Conservation (phyloP, 164 flowering plant species). For the Berberis vulgaris region DNA sequence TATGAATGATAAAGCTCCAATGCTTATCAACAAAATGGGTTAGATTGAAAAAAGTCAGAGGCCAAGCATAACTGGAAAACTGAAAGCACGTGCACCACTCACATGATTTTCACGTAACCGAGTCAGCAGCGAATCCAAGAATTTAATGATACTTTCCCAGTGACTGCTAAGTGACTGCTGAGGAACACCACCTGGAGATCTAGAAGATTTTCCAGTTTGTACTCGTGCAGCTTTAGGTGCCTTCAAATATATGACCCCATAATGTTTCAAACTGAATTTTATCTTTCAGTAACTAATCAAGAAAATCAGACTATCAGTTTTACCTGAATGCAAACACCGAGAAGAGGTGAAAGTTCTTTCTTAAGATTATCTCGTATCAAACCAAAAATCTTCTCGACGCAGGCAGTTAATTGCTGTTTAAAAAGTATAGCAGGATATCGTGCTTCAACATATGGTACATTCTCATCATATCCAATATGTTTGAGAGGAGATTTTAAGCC, state of each 20-base stretch:
- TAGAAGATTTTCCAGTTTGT: slow-evolving; percentile 60
- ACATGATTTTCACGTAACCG: slow-evolving; percentile 71
- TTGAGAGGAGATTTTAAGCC: slow-evolving; percentile 63
- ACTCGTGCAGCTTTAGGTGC: slow-evolving; percentile 69
- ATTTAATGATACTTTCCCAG: slow-evolving; percentile 86
- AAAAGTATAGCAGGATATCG: slow-evolving; percentile 86
- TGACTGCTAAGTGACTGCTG: slow-evolving; percentile 60
- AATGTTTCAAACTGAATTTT: background rate
- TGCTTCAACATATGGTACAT: slow-evolving; percentile 58
- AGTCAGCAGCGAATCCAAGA: slow-evolving; percentile 83
- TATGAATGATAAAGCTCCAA: too few species aligned
- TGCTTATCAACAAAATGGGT: background rate
- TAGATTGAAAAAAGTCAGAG: background rate
- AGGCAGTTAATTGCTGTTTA: slow-evolving; percentile 87
- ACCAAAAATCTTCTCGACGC: slow-evolving; percentile 89
- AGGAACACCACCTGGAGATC: slow-evolving; percentile 58
- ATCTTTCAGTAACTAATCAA: too few species aligned
- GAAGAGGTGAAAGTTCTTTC: slow-evolving; percentile 72
- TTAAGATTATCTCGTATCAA: slow-evolving; percentile 84
- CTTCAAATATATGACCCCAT: slow-evolving; percentile 24
- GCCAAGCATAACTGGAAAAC: background rate
- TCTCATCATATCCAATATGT: slow-evolving; percentile 58
- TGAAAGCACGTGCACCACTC: slow-evolving; percentile 13
- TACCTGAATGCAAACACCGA: slow-evolving; percentile 81
- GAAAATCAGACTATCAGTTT: background rate